Conservation (phyloP, 139 green algal genomes). For the Chlamydomonas sp. region DNA sequence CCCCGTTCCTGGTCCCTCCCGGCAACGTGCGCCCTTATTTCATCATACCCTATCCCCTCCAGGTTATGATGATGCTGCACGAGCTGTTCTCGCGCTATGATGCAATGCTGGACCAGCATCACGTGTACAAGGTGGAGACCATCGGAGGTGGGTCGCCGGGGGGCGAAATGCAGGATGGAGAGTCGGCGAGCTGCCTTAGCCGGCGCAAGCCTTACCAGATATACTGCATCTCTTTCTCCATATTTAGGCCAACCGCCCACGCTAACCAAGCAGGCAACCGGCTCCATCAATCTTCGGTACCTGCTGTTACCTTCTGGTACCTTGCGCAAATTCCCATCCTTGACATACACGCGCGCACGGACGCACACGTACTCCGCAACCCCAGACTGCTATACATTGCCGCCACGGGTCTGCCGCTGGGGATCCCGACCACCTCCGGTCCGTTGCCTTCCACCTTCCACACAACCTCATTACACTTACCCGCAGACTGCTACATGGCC, state of each 20-base stretch:
- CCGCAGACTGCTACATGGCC: constrained; percentile 37
- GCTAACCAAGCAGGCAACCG: too few relatives aligned
- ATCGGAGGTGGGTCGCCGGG: constrained; percentile 23
- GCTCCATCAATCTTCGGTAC: too few relatives aligned
- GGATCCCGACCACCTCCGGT: too few relatives aligned
- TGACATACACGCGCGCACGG: too few relatives aligned
- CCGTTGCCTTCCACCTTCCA: too few relatives aligned
- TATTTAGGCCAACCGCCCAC: too few relatives aligned
- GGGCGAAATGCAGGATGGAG: neutral
- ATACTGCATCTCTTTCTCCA: neutral
- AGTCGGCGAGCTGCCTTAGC: neutral
- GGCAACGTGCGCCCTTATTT: neutral
- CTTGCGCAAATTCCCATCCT: too few relatives aligned
- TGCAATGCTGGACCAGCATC: neutral
- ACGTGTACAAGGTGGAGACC: constrained; percentile 48
- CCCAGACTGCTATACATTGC: too few relatives aligned
- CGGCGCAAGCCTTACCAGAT: neutral
- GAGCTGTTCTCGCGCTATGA: constrained; percentile 48
- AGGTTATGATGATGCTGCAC: constrained; percentile 46
- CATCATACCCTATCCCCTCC: neutral
- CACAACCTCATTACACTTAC: too few relatives aligned
- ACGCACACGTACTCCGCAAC: too few relatives aligned
- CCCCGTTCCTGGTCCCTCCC: neutral
- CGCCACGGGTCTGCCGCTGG: too few relatives aligned
- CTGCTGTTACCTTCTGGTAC: too few relatives aligned